Percentiles rank a stretch among this genome's conserved stretches.
Conservation (phyloP, 2,329 filamentous ascomycete genomes). For the Aureobasidium sp. region DNA sequence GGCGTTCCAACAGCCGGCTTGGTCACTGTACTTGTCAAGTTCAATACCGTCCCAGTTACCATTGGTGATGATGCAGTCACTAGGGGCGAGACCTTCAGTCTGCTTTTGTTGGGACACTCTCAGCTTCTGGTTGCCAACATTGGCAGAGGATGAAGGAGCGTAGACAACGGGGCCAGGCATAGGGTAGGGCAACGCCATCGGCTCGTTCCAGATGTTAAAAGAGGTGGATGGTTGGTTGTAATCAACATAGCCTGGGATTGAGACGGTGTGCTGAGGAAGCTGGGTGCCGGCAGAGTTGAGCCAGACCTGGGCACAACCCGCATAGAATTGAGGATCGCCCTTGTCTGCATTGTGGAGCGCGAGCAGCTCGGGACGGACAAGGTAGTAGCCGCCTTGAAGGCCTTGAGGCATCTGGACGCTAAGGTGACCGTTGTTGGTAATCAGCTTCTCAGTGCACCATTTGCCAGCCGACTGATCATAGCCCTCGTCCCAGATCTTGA, state of each 20-base stretch:
- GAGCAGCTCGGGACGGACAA: conserved; percentile 64
- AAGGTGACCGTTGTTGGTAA: conserved; percentile 56
- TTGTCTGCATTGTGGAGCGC: conserved; percentile 58
- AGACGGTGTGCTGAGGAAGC: conserved; percentile 43
- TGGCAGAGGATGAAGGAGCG: conserved; percentile 33
- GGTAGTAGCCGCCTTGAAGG: conserved; percentile 60
- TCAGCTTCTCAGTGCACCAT: conserved; percentile 68
- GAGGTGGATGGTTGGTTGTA: conserved; percentile 48
- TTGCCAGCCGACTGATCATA: conserved; percentile 49
- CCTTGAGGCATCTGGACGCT: conserved; percentile 55
- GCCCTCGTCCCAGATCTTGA: conserved; percentile 68
- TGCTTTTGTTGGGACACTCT: conserved; percentile 23
- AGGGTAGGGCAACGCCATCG: conserved; percentile 48
- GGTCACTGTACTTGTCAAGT: conserved; percentile 49
- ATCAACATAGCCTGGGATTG: conserved; percentile 60
- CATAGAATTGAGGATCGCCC: conserved; percentile 63
- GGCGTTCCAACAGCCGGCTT: conserved; percentile 28
- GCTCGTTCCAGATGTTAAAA: conserved; percentile 57
- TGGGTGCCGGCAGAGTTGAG: conserved; percentile 47
- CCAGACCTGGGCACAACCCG: conserved; percentile 65
- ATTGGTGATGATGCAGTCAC: conserved; percentile 56
- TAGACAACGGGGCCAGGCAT: conserved; percentile 54
- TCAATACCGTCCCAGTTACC: conserved; percentile 66
- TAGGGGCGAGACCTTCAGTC: conserved; percentile 47
- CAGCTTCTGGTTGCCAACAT: conserved; percentile 17